Evolutionary conservation across 805 yeast genomes (phyloP).

Genomic region (Blastobotrys chiropterorum): DNA sequence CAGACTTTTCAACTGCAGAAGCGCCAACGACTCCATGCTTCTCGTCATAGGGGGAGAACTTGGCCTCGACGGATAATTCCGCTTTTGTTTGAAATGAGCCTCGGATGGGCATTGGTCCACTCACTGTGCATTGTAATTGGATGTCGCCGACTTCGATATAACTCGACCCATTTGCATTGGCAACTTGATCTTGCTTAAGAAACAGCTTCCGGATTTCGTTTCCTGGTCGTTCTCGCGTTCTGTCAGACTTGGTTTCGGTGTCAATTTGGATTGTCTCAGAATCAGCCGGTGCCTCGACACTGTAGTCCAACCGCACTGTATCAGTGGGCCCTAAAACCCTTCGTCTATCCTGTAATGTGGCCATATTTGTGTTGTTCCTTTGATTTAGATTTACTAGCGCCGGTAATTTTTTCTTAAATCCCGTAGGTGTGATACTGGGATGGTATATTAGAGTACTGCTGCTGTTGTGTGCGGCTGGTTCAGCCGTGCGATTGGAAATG

Average conservation of each 20-base stretch:
- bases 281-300: conserved; percentile 26
- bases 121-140: conserved; percentile 60
- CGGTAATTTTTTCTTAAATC: not conserved
- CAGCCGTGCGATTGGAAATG: no score
- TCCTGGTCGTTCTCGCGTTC: conserved; percentile 8
- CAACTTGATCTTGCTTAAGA: conserved; percentile 56
- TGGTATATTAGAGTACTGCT: no score
- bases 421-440: not conserved
- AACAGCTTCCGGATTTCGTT: conserved; percentile 40
- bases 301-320: conserved; percentile 36
- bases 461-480: no score
- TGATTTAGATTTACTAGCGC: not conserved
- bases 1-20: conserved; percentile 36
- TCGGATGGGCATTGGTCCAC: conserved; percentile 84
- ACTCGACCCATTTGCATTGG: conserved; percentile 77
- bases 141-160: conserved; percentile 63
- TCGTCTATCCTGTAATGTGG: conserved; percentile 58
- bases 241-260: conserved; percentile 9
- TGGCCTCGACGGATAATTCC: conserved; percentile 53
- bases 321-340: conserved; percentile 77
- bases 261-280: conserved; percentile 6
- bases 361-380: conserved; percentile 12
- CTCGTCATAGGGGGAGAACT: conserved; percentile 43
- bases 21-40: conserved; percentile 11
- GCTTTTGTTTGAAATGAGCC: conserved; percentile 68